phyloP scores from a whole-genome alignment of 1,284 basidiomycete genomes.

The Rhodotorula sp. region DNA sequence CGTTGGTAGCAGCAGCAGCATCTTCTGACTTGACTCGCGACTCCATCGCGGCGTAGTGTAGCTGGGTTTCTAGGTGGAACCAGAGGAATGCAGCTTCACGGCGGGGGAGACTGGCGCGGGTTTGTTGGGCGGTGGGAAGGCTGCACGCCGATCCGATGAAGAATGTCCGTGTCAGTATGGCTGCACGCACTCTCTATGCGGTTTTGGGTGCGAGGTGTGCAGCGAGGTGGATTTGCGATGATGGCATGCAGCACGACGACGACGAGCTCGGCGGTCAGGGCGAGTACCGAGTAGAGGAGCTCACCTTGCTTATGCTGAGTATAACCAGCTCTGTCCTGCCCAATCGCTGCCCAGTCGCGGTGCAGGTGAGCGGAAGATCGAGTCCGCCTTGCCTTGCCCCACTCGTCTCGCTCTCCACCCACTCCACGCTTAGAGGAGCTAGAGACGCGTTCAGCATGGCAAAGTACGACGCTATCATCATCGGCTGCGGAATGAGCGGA shows the following conservation, averaged over 20 bases:
- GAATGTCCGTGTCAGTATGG: background rate
- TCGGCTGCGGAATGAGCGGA: slow-evolving; percentile 49
- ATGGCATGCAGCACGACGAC: background rate
- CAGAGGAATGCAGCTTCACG: too few species aligned
- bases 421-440: background rate
- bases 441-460: background rate
- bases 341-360: background rate
- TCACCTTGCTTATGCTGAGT: background rate
- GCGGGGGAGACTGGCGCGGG: too few species aligned
- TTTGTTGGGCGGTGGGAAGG: too few species aligned
- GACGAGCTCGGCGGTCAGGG: background rate
- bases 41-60: background rate
- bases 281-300: background rate
- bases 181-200: too few species aligned
- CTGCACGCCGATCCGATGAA: background rate
- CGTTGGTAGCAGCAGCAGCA: background rate
- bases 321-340: too few species aligned
- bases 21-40: slow-evolving; percentile 5
- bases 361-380: background rate
- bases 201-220: too few species aligned
- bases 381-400: background rate
- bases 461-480: slow-evolving; percentile 25
- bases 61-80: too few species aligned
- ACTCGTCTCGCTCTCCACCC: background rate
- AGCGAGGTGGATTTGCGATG: background rate